These are phyloP conservation scores for Dothistroma septosporum DNA, from an alignment of 2,329 filamentous ascomycete genomes.

Conservation along the genomic window DNA sequence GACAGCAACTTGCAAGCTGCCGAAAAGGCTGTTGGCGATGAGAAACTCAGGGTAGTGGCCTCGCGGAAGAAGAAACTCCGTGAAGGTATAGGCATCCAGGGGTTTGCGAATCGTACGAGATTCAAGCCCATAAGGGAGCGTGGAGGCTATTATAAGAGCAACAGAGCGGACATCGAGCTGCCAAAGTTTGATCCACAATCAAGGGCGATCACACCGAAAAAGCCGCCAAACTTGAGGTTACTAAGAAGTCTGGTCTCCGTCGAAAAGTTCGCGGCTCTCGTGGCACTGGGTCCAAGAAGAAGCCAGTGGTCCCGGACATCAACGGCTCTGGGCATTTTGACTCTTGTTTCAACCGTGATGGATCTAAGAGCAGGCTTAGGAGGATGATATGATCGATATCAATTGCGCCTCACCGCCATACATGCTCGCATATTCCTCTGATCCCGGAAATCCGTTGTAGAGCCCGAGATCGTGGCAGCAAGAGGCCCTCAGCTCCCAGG, in stretches of 20 bases:
- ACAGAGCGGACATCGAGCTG: constrained; percentile 66
- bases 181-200: constrained; percentile 56
- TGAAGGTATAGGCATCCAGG: constrained; percentile 72
- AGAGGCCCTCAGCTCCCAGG: constrained; percentile 58
- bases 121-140: constrained; percentile 80
- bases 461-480: constrained; percentile 55
- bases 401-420: too few relatives aligned
- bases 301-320: constrained; percentile 57
- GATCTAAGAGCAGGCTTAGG: constrained; percentile 38
- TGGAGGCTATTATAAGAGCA: constrained; percentile 52
- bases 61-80: constrained; percentile 81
- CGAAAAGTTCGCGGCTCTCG: constrained; percentile 68
- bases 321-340: constrained; percentile 84
- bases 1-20: constrained; percentile 69
- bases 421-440: constrained; percentile 72
- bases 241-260: constrained; percentile 66
- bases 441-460: constrained; percentile 73
- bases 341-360: constrained; percentile 68
- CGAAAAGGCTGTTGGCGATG: constrained; percentile 73
- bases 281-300: constrained; percentile 35
- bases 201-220: constrained; percentile 55
- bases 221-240: constrained; percentile 37
- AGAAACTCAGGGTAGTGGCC: constrained; percentile 80
- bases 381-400: too few relatives aligned
- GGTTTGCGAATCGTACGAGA: constrained; percentile 64